Base-by-base conservation (phyloP, 2,329 filamentous ascomycete genomes). In the Fusarium domesticum region DNA sequence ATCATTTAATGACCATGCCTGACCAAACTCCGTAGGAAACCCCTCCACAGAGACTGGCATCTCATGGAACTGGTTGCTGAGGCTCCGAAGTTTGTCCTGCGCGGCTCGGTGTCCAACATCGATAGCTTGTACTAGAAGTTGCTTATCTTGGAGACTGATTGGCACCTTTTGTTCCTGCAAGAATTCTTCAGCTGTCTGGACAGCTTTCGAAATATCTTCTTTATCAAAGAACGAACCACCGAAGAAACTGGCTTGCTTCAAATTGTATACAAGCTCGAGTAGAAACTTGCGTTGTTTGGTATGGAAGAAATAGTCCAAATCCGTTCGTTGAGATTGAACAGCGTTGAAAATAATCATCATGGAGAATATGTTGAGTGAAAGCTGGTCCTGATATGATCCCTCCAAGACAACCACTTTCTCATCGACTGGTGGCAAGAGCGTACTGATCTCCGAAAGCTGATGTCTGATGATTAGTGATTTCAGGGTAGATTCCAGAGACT, bases 291-390 rank as follows among this genome's bases (percentile, higher is more conserved):
- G 71, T 56, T 91, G 91, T 11, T 77, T 81, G 1, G 80, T 78
- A 57, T 96, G 87, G 57, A 96, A 96, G 51, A 97, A 85, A 61
- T 96, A 96, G 62, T 96, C 91, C 43, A 80, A 74, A 57, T 92
- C 92, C 0, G 78, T 82, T 10, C 91, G 76, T 60, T 96, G 88
- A 5, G 90, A 96, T 18, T 91, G 91, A 1, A 97, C 83, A 0
- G 89, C 83, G 61, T 97, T 97, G 53, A 89, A 84, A 2, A 87
- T 84, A 36, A 96, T 80, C 61, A 89, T 83, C 67, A 93, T 86
- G 1, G 88, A 80, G 60, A 96, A 96, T 1, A 95, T 68, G 54
- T 96, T 96, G 18, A 91, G 75, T 0, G 85, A 88, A 8, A 96
- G 65, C 58, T 84, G 89, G 64, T 96, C 91, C 60, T 92, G 89